Percentiles rank a stretch among this genome's conserved stretches.
These are phyloP conservation scores for Aurantiochytrium sp. DNA, from an alignment of 108 stramenopile species.

Conservation along the genomic window DNA sequence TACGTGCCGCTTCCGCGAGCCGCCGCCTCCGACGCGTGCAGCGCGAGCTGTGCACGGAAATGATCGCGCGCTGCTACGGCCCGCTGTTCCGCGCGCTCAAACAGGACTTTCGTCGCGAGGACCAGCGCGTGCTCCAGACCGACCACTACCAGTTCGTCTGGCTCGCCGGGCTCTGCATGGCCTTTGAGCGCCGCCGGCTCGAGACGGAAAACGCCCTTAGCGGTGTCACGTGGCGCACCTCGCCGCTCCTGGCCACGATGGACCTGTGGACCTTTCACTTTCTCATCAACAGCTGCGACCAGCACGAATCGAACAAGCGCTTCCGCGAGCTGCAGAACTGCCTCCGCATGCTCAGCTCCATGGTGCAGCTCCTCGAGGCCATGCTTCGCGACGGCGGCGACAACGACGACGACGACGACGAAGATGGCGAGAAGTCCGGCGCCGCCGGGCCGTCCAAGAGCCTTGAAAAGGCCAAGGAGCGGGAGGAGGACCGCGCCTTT, in stretches of 20 bases:
- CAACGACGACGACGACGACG: not conserved
- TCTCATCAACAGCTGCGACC: not conserved
- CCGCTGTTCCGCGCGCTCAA: not conserved
- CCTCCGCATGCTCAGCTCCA: not conserved
- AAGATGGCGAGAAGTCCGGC: too few species aligned
- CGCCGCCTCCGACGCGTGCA: not conserved
- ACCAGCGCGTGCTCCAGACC: not conserved
- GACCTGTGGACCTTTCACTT: not conserved
- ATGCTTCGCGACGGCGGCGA: not conserved
- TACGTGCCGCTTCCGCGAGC: not conserved
- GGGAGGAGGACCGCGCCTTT: not conserved
- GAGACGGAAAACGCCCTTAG: not conserved
- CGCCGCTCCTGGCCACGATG: not conserved
- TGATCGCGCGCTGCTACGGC: not conserved
- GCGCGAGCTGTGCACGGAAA: not conserved
- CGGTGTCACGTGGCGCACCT: not conserved
- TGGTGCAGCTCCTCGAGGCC: not conserved
- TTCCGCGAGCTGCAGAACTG: not conserved
- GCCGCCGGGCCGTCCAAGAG: too few species aligned
- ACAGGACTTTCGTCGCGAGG: conserved; percentile 2
- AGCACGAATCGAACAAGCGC: not conserved
- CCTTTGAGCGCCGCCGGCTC: conserved; percentile 3
- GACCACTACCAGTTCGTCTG: not conserved
- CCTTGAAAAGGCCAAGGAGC: too few species aligned
- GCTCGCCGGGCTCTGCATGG: not conserved